Conservation (phyloP, 169 alveolate genomes). For the Perkinsus marinus region DNA sequence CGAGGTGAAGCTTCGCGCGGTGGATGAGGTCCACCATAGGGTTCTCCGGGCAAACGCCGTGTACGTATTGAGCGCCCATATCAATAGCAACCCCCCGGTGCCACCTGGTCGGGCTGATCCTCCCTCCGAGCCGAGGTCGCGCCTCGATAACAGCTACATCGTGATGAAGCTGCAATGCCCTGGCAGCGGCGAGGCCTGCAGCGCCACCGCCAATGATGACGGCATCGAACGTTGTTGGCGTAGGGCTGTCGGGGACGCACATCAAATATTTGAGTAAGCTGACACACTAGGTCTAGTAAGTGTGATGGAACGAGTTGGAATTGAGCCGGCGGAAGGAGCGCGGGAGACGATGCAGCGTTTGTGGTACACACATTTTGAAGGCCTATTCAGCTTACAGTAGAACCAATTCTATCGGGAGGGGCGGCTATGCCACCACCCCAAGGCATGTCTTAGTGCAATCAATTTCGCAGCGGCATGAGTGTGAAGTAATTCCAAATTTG, state of each 20-base stretch:
- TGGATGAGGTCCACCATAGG: background rate
- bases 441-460: too few relatives aligned
- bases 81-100: background rate
- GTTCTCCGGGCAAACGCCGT: background rate
- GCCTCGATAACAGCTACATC: background rate
- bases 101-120: background rate
- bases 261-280: too few relatives aligned
- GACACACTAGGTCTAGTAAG: too few relatives aligned
- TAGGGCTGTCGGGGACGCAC: background rate
- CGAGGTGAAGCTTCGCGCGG: background rate
- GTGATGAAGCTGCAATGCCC: background rate
- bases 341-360: too few relatives aligned
- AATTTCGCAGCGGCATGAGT: too few relatives aligned
- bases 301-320: too few relatives aligned
- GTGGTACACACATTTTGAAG: too few relatives aligned
- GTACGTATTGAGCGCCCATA: background rate
- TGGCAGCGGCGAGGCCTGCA: background rate
- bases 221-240: background rate
- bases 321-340: too few relatives aligned
- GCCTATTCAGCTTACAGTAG: too few relatives aligned
- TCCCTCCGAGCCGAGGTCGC: background rate
- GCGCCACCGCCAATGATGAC: background rate
- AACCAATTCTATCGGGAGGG: too few relatives aligned
- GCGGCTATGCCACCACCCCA: too few relatives aligned
- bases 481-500: too few relatives aligned